Evolutionary conservation across 169 alveolate species (phyloP).

Genomic region (Eimeria falciformis): DNA sequence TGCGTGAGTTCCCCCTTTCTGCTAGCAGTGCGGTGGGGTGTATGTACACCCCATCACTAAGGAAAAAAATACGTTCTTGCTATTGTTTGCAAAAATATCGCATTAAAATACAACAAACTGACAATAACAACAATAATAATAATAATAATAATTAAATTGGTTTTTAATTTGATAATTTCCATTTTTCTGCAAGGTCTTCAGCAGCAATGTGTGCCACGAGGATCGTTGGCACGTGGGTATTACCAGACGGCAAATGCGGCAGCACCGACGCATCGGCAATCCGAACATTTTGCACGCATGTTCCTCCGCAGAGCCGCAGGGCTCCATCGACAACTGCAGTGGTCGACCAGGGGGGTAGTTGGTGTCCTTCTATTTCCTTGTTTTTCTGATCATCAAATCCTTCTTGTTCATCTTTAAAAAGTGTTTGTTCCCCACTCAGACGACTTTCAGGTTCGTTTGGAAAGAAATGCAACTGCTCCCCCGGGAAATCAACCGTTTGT

Average conservation of each 20-base stretch:
- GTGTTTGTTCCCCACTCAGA: background rate
- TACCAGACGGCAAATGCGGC: slow-evolving; percentile 74
- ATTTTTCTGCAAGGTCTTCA: background rate
- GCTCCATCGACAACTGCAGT: slow-evolving; percentile 56
- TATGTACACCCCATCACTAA: no score
- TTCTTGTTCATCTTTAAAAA: background rate
- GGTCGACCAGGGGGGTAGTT: background rate
- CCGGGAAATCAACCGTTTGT: background rate
- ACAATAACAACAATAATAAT: background rate
- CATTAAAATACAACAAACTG: no score
- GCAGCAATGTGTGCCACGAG: slow-evolving; percentile 67
- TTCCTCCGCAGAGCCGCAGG: slow-evolving; percentile 62
- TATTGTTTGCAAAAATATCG: no score
- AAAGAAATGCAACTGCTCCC: background rate
- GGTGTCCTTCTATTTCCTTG: background rate
- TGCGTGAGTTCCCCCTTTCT: no score
- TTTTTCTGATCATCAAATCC: background rate
- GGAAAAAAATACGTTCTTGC: no score
- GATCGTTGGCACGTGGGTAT: slow-evolving; percentile 61
- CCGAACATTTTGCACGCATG: slow-evolving; percentile 40
- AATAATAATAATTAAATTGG: background rate
- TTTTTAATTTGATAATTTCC: no score
- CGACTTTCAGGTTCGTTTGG: background rate
- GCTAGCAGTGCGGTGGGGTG: no score
- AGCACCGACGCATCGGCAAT: slow-evolving; percentile 71